Evolutionary conservation across 2,329 filamentous ascomycete species (phyloP).

Genomic region (Colletotrichum caudatum): DNA sequence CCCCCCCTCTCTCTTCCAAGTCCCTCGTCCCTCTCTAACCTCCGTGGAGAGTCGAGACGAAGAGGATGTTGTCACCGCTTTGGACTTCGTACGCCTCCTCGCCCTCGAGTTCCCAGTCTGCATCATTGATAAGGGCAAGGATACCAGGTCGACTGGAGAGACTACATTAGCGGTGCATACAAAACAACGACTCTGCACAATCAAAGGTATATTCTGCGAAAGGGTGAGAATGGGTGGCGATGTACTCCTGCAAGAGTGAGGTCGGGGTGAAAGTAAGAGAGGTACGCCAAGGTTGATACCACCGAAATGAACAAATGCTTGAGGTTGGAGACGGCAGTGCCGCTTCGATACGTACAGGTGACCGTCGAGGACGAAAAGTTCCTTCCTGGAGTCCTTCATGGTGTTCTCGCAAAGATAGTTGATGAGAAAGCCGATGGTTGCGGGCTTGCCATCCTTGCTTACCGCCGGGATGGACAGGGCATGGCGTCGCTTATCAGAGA

Average conservation of each 20-base stretch:
- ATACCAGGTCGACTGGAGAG: constrained; percentile 85
- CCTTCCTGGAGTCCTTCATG: constrained; percentile 87
- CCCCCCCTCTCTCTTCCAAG: not conserved
- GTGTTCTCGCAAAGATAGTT: constrained; percentile 81
- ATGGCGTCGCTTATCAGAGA: constrained; percentile 83
- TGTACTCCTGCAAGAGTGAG: constrained; percentile 8
- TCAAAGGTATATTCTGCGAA: constrained; percentile 7
- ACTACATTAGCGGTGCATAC: constrained; percentile 40
- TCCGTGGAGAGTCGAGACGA: constrained; percentile 96
- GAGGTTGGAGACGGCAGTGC: constrained; percentile 36
- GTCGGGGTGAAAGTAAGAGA: constrained; percentile 40
- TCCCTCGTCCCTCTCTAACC: constrained; percentile 65
- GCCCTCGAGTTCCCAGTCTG: constrained; percentile 97
- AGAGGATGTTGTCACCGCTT: constrained; percentile 86
- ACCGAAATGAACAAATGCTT: constrained; percentile 23
- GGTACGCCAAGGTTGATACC: constrained; percentile 27
- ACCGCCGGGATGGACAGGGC: constrained; percentile 74
- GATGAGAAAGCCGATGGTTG: constrained; percentile 82
- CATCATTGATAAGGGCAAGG: constrained; percentile 95
- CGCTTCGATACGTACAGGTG: constrained; percentile 77
- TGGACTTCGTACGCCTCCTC: constrained; percentile 91
- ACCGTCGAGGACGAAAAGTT: constrained; percentile 88
- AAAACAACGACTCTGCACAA: constrained; percentile 13
- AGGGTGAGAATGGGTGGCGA: constrained; percentile 20
- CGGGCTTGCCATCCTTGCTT: constrained; percentile 68